Evolutionary conservation across 495 filamentous ascomycete genomes (phyloP), one percentile per base, ranked within the genome.

Genomic region (Annulohypoxylon stygium): DNA sequence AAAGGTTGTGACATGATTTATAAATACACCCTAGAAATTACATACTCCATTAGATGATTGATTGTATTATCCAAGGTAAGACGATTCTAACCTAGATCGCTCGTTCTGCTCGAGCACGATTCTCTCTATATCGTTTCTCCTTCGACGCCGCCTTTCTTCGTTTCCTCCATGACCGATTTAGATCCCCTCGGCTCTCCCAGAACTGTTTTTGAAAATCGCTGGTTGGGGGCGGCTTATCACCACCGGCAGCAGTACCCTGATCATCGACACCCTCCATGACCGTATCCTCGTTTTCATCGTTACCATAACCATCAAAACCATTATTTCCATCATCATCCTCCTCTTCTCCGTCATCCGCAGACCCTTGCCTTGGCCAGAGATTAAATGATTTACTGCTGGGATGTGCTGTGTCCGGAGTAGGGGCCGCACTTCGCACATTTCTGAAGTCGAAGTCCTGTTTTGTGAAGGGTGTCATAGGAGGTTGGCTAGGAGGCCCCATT

Each of bases 321-420:
- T 78, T 78, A 26, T 76, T 76, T 16, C 78, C 73, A 2, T 72
- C 80, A 8, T 79, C 80, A 6, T 79, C 81, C 25, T 20, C 36
- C 11, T 60, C 66, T 14, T 14, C 59, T 18, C 76, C 76, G 26
- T 78, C 78, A 2, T 83, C 81, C 0, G 78, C 76, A 16, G 77
- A 80, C n/a, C 60, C 66, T 14, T 73, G 60, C 23, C 69, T 69
- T n/a, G 79, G 76, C 86, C 86, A 88, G 4, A 85, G 78, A 68
- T 83, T 84, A 63, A 86, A 87, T 41, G 86, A 82, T 18, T 86
- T 85, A 34, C 83, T 87, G 18, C 83, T 87, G 18, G 90, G 89
- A 63, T 92, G 87, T n/a, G 93, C 92, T 0, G 96, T 98, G 75
- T 99, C 96, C 0, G 96, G 96, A 0, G 96, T 98, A 2, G 96